Conservation (phyloP, 2,329 filamentous ascomycete species). For the Exophiala spinifera region DNA sequence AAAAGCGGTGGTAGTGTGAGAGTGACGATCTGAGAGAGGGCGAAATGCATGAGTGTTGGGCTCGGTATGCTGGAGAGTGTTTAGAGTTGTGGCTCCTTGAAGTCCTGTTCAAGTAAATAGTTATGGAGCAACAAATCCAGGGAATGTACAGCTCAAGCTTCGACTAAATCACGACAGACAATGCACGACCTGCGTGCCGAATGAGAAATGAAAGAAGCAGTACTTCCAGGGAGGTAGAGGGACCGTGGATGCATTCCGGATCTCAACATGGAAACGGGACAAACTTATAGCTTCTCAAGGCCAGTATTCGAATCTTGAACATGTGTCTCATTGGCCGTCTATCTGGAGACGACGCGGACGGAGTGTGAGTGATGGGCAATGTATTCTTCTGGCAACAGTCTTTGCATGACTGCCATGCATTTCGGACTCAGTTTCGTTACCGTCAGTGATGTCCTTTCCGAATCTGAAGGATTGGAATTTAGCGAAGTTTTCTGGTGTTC, state of each 20-base stretch:
- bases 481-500: constrained; percentile 1
- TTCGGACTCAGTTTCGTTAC: constrained; percentile 7
- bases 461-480: constrained; percentile 17
- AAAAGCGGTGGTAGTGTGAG: constrained; percentile 9
- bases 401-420: neutral
- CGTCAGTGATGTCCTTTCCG: constrained; percentile 17
- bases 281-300: neutral
- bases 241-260: constrained; percentile 2
- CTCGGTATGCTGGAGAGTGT: neutral
- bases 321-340: neutral
- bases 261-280: neutral
- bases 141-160: neutral
- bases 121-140: neutral
- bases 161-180: neutral
- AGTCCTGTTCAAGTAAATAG: neutral
- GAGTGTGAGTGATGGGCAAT: neutral
- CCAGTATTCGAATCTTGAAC: neutral
- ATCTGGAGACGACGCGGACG: neutral
- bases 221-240: neutral
- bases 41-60: constrained; percentile 1
- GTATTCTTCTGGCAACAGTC: neutral
- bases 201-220: constrained; percentile 5
- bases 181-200: constrained; percentile 20
- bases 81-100: neutral
- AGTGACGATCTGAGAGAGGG: constrained; percentile 5